phyloP scores from a whole-genome alignment of 179 eudicot genomes.

The Nepenthes alata region DNA sequence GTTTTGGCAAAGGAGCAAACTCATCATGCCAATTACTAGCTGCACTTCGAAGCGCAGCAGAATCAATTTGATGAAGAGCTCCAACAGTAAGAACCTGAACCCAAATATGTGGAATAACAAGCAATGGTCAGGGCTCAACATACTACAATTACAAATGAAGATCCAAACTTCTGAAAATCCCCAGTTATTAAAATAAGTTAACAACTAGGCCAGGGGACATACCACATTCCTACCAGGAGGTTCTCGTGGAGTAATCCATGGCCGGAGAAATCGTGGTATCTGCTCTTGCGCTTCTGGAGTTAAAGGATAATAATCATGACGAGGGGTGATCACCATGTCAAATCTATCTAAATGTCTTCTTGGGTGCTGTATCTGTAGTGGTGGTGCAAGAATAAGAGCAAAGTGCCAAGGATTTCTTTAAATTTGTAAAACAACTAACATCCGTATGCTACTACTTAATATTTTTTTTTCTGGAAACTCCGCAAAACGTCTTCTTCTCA shows the following conservation, averaged over 20 bases:
- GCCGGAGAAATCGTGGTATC: conserved; percentile 61
- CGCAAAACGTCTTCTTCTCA: too few species aligned
- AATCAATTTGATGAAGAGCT: conserved; percentile 86
- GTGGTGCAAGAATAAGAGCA: conserved; percentile 5
- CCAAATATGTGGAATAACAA: conserved; percentile 5
- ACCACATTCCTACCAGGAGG: conserved; percentile 85
- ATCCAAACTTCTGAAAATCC: background rate
- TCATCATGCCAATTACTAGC: conserved; percentile 85
- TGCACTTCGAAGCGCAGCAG: conserved; percentile 57
- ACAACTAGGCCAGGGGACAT: conserved; percentile 14
- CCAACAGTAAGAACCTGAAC: conserved; percentile 80
- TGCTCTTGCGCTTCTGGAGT: conserved; percentile 68
- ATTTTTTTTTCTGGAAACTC: too few species aligned
- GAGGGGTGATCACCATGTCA: conserved; percentile 86
- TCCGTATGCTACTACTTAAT: background rate
- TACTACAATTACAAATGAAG: background rate
- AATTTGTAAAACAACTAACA: background rate
- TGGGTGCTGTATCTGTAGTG: conserved; percentile 86
- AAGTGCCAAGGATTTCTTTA: conserved; percentile 1
- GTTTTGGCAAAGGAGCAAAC: conserved; percentile 66
- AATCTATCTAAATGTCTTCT: conserved; percentile 71
- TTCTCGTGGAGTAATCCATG: conserved; percentile 79
- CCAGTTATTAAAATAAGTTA: background rate
- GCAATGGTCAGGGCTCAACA: background rate
- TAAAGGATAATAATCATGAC: conserved; percentile 77